Evolutionary conservation across 208 protist genomes (phyloP), one percentile per base, ranked within the genome.

Genomic region (Porcisia deanei): DNA sequence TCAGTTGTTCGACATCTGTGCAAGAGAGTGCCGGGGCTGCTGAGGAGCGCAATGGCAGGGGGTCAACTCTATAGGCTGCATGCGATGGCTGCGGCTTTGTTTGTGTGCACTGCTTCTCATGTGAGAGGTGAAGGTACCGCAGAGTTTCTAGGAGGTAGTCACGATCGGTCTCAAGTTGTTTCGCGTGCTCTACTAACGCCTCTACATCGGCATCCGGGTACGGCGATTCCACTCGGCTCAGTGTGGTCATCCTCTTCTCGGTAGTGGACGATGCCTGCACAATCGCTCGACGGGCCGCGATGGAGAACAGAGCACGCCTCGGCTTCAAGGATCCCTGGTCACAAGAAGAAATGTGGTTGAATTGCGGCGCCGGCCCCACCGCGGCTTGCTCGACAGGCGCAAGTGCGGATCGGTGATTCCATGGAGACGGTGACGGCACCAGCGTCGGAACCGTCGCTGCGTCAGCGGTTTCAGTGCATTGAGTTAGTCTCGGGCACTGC

Each of bases 141-240:
- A 77, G 20, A 14, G 75, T 71, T 25, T 73, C 59, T 14, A 76
- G 37, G 41, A 83, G 79, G 73, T 71, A 72, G 22, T 71, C 53
- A 30, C 79, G 79, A 39, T 83, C 73, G 7, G 61, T 43, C 52
- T 79, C 74, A 14, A 83, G 63, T 47, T 79, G 67, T 52, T 61
- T 57, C 5, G 79, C 72, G 6, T 58, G 74, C 61, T 55, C 55
- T n/a, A 83, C 79, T 20, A 83, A 71, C 3, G 79, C 79, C 10
- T 83, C 79, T 12, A 83, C 79, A 61, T 83, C 73, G 18, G 72
- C 73, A 18, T 14, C 55, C 2, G 73, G 73, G 43, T 83, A 83
- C 2, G 79, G 79, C 1, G 55, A 79, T 9, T 60, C 60, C 43
- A 45, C 52, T 22, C n/a, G 22, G n/a, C 20, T 34, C 30, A 16